These are phyloP conservation scores for Acer yangbiense DNA, from an alignment of 345 rosid species.

Conservation along the genomic window DNA sequence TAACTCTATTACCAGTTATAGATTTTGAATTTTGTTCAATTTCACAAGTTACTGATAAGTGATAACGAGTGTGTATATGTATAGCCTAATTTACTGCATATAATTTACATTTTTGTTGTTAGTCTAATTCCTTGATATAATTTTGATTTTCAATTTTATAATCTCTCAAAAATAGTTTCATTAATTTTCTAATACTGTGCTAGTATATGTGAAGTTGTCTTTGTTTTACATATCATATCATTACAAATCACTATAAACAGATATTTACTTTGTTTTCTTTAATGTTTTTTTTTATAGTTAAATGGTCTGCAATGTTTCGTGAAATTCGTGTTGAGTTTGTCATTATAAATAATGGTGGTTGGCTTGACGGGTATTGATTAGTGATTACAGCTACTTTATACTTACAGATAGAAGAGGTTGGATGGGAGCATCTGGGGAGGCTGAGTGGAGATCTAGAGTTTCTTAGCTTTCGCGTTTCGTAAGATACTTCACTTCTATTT, in stretches of 20 bases:
- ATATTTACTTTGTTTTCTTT: neutral
- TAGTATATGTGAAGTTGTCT: neutral
- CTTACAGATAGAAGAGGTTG: conserved; percentile 78
- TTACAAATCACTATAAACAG: neutral
- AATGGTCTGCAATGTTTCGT: neutral
- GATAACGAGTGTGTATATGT: neutral
- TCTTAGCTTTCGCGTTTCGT: conserved; percentile 66
- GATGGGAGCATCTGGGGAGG: conserved; percentile 69
- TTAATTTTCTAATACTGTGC: neutral
- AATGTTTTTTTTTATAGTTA: neutral
- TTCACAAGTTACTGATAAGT: neutral
- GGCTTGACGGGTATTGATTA: neutral
- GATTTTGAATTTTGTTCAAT: neutral
- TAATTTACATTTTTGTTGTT: neutral
- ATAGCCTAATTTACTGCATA: too few relatives aligned
- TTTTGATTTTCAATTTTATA: neutral
- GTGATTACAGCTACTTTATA: neutral
- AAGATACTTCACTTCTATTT: conserved; percentile 30
- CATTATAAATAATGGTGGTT: neutral
- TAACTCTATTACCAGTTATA: neutral
- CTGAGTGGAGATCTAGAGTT: conserved; percentile 54
- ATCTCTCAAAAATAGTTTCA: neutral
- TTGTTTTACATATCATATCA: neutral
- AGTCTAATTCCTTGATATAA: neutral
- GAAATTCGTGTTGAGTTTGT: neutral